These are phyloP conservation scores for Aspergillus heteromorphus DNA, from an alignment of 495 filamentous ascomycete genomes.

Conservation along the genomic window DNA sequence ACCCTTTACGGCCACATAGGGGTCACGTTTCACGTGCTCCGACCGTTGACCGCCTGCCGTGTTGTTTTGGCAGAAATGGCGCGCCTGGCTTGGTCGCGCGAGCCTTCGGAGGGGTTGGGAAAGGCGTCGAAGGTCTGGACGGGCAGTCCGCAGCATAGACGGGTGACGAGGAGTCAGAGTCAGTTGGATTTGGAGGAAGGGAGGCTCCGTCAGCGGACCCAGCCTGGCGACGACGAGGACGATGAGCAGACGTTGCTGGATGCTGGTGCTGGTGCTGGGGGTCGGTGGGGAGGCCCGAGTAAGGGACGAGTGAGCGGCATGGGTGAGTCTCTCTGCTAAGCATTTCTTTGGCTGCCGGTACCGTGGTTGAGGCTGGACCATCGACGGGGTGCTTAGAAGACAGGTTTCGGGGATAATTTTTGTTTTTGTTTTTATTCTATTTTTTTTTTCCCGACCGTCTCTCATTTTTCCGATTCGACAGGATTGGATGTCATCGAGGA, in stretches of 20 bases:
- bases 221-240: background rate
- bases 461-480: background rate
- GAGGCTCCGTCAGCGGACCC: background rate
- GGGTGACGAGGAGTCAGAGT: conserved; percentile 24
- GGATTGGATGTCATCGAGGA: conserved; percentile 16
- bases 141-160: conserved; percentile 9
- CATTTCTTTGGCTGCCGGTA: background rate
- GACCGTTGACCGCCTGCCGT: background rate
- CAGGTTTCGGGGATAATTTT: no score
- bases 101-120: background rate
- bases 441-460: background rate
- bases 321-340: background rate
- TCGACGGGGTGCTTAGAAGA: no score
- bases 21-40: background rate
- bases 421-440: background rate
- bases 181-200: conserved; percentile 15
- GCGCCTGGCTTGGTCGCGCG: conserved; percentile 1
- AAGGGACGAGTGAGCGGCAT: conserved; percentile 4
- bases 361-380: background rate
- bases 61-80: background rate
- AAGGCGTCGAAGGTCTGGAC: background rate
- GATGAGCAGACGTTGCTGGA: background rate
- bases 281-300: background rate
- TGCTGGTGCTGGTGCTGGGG: background rate
- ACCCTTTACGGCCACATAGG: background rate